These are phyloP conservation scores for Persicaria maculosa DNA, from an alignment of 148 eudicot genomes.

Conservation along the genomic window DNA sequence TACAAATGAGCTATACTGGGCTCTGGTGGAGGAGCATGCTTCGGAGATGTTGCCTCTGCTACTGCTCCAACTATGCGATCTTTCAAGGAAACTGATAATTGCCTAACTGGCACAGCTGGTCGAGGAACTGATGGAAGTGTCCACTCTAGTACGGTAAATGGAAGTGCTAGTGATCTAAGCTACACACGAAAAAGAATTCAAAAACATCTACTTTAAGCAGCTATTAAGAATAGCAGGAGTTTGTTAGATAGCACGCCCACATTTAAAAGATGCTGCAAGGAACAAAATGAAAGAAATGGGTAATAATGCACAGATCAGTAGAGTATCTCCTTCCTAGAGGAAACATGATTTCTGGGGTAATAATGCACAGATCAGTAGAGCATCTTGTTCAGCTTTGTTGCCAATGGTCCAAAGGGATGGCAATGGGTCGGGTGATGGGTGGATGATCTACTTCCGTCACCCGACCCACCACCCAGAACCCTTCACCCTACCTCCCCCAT, in stretches of 20 bases:
- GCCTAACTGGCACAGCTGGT: constrained; percentile 55
- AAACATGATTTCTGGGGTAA: not conserved
- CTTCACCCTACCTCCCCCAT: too few relatives aligned
- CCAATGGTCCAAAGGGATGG: not conserved
- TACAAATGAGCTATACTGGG: constrained; percentile 38
- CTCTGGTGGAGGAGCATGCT: constrained; percentile 42
- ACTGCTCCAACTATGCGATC: constrained; percentile 42
- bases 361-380: not conserved
- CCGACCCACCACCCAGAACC: too few relatives aligned
- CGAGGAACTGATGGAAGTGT: constrained; percentile 95
- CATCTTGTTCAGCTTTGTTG: not conserved
- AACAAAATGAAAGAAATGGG: not conserved
- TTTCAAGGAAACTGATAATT: constrained; percentile 44
- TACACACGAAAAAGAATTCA: constrained; percentile 31
- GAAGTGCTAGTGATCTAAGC: constrained; percentile 99
- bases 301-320: not conserved
- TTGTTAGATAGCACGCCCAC: not conserved
- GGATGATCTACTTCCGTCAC: too few relatives aligned
- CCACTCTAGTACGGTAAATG: constrained; percentile 98
- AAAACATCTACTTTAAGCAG: constrained; percentile 10
- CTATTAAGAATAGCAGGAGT: constrained; percentile 1
- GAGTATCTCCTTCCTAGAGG: not conserved
- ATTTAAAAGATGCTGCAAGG: not conserved
- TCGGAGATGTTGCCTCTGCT: constrained; percentile 44
- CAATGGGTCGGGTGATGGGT: too few relatives aligned